Conservation (phyloP, 2,329 filamentous ascomycete genomes). For the Colletotrichum sp. region DNA sequence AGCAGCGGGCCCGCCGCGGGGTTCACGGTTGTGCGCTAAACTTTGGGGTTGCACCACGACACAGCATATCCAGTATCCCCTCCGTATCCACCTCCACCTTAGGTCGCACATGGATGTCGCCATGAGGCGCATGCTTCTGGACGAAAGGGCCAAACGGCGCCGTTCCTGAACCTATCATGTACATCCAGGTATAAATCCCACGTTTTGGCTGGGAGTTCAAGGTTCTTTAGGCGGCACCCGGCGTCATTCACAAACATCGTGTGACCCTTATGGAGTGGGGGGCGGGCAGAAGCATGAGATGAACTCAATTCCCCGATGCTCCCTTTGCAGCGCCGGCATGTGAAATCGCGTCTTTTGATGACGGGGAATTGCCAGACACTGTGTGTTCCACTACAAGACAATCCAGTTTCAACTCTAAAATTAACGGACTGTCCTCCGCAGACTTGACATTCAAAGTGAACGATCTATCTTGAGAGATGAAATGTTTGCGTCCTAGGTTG, state of each 20-base stretch:
- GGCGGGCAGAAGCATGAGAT: neutral
- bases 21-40: neutral
- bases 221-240: neutral
- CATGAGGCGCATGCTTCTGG: neutral
- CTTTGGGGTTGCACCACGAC: neutral
- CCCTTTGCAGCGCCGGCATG: neutral
- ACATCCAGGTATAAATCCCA: neutral
- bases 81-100: neutral
- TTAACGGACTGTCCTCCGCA: neutral
- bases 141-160: neutral
- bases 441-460: neutral
- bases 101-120: neutral
- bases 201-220: neutral
- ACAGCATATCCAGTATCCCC: neutral
- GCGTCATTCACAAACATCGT: neutral
- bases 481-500: too few species aligned
- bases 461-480: fast-evolving
- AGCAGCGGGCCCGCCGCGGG: neutral
- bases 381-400: neutral
- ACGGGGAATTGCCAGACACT: neutral
- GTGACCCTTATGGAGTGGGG: neutral
- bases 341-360: neutral
- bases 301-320: constrained; percentile 4
- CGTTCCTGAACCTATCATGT: neutral
- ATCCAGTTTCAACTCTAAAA: neutral